These are phyloP conservation scores for Ustilago nuda DNA, from an alignment of 1,284 basidiomycete species.

Conservation along the genomic window DNA sequence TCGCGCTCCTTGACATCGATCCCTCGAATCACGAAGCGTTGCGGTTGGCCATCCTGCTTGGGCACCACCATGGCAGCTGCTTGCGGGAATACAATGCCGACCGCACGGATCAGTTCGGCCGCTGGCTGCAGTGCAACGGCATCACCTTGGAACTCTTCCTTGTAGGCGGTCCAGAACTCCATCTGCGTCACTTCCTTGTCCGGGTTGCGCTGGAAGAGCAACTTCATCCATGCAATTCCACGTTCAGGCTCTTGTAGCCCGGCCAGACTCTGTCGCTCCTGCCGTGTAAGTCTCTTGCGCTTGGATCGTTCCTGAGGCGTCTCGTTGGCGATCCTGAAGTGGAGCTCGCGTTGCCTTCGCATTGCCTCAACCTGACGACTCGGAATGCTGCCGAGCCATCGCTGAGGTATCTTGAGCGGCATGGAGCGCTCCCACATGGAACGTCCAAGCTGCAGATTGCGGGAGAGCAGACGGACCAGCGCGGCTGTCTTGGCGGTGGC, in stretches of 20 bases:
- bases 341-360: constrained; percentile 42
- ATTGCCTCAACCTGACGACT: constrained; percentile 21
- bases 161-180: constrained; percentile 88
- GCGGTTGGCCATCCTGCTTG: constrained; percentile 73
- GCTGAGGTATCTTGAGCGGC: constrained; percentile 33
- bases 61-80: constrained; percentile 85
- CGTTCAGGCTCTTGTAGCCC: constrained; percentile 59
- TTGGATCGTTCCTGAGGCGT: constrained; percentile 46
- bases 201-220: constrained; percentile 78
- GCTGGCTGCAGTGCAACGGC: constrained; percentile 77
- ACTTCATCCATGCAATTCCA: constrained; percentile 74
- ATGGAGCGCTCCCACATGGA: constrained; percentile 59
- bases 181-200: constrained; percentile 86
- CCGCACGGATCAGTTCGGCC: constrained; percentile 87
- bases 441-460: constrained; percentile 56
- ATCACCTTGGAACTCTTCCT: constrained; percentile 73
- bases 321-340: constrained; percentile 33
- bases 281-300: constrained; percentile 44
- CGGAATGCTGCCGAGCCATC: constrained; percentile 35
- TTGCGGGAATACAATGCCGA: constrained; percentile 80
- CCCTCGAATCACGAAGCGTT: constrained; percentile 81
- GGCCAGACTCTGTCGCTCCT: constrained; percentile 41
- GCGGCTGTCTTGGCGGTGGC: constrained; percentile 36
- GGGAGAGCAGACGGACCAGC: constrained; percentile 46
- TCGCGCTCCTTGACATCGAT: constrained; percentile 71